Conservation (phyloP, 2,329 filamentous ascomycete genomes). For the Orbilia oligospora region DNA sequence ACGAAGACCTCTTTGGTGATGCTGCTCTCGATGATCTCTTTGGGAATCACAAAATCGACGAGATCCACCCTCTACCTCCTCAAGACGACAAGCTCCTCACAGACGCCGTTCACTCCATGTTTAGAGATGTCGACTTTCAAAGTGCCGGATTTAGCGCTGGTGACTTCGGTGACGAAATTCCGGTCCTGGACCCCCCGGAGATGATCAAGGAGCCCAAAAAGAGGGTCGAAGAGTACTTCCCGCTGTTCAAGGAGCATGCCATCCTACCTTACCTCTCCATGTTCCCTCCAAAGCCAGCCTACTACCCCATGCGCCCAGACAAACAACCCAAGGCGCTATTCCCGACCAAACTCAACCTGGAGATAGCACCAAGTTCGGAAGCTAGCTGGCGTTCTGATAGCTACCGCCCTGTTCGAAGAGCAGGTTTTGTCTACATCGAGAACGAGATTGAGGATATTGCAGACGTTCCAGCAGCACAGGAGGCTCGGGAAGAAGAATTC, state of each 20-base stretch:
- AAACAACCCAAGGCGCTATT: constrained; percentile 86
- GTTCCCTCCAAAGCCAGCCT: constrained; percentile 84
- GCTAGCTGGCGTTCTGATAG: constrained; percentile 71
- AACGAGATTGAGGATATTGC: constrained; percentile 69
- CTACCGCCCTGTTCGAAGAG: constrained; percentile 71
- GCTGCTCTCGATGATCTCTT: constrained; percentile 65
- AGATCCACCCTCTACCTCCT: constrained; percentile 61
- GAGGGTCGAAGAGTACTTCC: constrained; percentile 82
- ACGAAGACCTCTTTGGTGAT: constrained; percentile 69
- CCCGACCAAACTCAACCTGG: constrained; percentile 88
- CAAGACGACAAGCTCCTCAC: constrained; percentile 58
- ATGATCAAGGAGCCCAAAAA: not conserved
- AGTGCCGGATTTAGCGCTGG: constrained; percentile 28
- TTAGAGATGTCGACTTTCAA: constrained; percentile 56
- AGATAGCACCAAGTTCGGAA: constrained; percentile 87
- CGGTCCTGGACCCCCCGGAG: constrained; percentile 19
- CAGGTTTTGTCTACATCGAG: constrained; percentile 72
- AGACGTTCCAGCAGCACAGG: constrained; percentile 71
- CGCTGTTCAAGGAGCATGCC: constrained; percentile 81
- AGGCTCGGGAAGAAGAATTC: constrained; percentile 70
- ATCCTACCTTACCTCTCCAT: constrained; percentile 85
- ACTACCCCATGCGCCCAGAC: constrained; percentile 79
- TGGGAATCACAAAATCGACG: constrained; percentile 44
- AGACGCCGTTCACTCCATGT: constrained; percentile 41
- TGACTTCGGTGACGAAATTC: constrained; percentile 1